phyloP scores from a whole-genome alignment of 352 stramenopile species.

The Hyaloperonospora brassicae region DNA sequence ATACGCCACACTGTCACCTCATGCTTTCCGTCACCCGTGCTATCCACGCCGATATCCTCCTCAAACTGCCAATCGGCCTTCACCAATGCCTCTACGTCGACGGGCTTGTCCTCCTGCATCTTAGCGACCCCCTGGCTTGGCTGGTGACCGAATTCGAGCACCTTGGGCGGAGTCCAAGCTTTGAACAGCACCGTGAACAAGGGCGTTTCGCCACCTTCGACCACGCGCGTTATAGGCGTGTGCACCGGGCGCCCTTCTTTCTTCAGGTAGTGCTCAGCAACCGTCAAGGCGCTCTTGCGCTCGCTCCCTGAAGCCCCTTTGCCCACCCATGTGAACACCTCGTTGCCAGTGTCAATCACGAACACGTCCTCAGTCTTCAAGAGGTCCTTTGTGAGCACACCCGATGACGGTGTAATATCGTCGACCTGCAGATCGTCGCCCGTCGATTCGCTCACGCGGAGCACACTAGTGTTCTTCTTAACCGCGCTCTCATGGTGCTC shows the following conservation, averaged over 20 bases:
- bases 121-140: conserved; percentile 35
- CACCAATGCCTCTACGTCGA: conserved; percentile 58
- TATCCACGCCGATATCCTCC: conserved; percentile 67
- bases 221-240: conserved; percentile 78
- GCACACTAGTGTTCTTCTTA: conserved; percentile 64
- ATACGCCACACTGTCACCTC: conserved; percentile 87
- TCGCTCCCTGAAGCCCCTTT: conserved; percentile 72
- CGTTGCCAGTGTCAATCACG: conserved; percentile 84
- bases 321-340: conserved; percentile 90
- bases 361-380: conserved; percentile 89
- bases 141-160: conserved; percentile 59
- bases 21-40: conserved; percentile 61
- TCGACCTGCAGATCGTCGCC: conserved; percentile 42
- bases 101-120: conserved; percentile 36
- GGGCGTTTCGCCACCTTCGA: conserved; percentile 73
- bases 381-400: conserved; percentile 66
- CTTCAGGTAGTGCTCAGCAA: conserved; percentile 80
- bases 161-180: conserved; percentile 60
- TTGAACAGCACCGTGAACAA: conserved; percentile 85
- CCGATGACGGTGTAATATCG: conserved; percentile 56
- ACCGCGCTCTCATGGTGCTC: conserved; percentile 51
- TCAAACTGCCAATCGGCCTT: conserved; percentile 35
- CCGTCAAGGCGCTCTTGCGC: conserved; percentile 81
- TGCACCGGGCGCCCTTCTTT: conserved; percentile 41
- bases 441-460: conserved; percentile 65